A percentile compares a stretch with the other conserved stretches of the same genome.
These are phyloP conservation scores for Entomortierella chlamydospora DNA, from an alignment of 192 early-diverging fungal genomes.

Conservation along the genomic window DNA sequence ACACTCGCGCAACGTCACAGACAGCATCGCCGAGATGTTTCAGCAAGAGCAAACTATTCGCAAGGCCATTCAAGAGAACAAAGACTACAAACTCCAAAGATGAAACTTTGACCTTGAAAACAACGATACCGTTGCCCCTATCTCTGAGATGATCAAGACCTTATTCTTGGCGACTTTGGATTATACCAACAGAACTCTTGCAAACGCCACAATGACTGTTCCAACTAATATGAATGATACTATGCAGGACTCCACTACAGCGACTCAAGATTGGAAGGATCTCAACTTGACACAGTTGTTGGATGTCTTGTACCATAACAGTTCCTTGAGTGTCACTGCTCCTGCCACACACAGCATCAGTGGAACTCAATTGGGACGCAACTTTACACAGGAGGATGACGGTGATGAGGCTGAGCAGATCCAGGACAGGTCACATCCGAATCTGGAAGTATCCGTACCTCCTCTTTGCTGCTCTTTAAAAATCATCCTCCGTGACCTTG, in stretches of 20 bases:
- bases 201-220: background rate
- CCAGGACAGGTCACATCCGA: background rate
- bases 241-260: background rate
- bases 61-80: background rate
- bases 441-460: background rate
- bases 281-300: background rate
- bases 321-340: background rate
- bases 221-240: background rate
- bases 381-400: background rate
- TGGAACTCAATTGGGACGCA: background rate
- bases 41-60: slow-evolving; percentile 14
- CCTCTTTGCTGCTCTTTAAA: background rate
- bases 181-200: background rate
- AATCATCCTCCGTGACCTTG: too few species aligned
- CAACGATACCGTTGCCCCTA: background rate
- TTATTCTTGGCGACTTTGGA: background rate
- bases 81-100: slow-evolving; percentile 2
- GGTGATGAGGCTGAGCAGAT: background rate
- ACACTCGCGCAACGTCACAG: background rate
- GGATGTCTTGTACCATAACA: background rate
- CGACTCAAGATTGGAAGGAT: background rate
- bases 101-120: slow-evolving; percentile 6
- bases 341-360: background rate
- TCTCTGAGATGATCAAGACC: background rate
- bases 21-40: background rate